A percentile compares a stretch with the other conserved stretches of the same genome.
phyloP scores from a whole-genome alignment of 1,139 yeast genomes.

The Saccharomyces hybrid region DNA sequence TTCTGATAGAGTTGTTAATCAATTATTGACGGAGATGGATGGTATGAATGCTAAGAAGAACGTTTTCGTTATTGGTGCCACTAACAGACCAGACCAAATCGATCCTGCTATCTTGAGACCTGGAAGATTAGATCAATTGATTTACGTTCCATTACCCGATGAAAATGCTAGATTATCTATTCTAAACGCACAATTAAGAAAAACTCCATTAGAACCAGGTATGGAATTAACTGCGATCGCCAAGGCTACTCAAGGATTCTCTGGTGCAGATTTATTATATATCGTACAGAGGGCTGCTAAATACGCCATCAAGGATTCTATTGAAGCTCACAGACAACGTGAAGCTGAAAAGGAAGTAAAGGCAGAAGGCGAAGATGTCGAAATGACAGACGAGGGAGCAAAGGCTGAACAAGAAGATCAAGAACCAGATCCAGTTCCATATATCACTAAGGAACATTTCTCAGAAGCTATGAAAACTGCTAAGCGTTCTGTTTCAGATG shows the following conservation, averaged over 20 bases:
- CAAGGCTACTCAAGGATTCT: constrained; percentile 87
- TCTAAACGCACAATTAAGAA: constrained; percentile 91
- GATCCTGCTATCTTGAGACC: constrained; percentile 99
- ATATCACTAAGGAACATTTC: constrained; percentile 82
- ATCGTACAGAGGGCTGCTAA: constrained; percentile 98
- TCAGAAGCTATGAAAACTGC: constrained; percentile 99
- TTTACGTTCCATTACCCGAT: constrained; percentile 97
- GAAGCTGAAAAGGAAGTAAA: constrained; percentile 45
- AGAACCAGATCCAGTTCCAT: constrained; percentile 90
- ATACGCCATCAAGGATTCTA: constrained; percentile 95
- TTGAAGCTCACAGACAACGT: constrained; percentile 65
- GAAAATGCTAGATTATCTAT: constrained; percentile 89
- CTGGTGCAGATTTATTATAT: constrained; percentile 97
- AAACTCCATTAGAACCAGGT: constrained; percentile 97
- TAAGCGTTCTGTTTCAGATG: constrained; percentile 91
- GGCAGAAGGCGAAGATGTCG: constrained; percentile 57
- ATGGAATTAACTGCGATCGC: constrained; percentile 83
- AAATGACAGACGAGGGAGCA: constrained; percentile 59
- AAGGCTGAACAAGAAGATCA: constrained; percentile 42
- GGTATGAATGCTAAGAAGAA: constrained; percentile 99
- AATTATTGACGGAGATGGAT: constrained; percentile 97
- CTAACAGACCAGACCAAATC: constrained; percentile 97
- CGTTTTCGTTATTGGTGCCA: constrained; percentile 97
- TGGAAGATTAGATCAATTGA: constrained; percentile 97
- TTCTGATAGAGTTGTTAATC: constrained; percentile 95